Base-by-base conservation (phyloP, 169 alveolate genomes). In the Plasmodium falciparum region DNA sequence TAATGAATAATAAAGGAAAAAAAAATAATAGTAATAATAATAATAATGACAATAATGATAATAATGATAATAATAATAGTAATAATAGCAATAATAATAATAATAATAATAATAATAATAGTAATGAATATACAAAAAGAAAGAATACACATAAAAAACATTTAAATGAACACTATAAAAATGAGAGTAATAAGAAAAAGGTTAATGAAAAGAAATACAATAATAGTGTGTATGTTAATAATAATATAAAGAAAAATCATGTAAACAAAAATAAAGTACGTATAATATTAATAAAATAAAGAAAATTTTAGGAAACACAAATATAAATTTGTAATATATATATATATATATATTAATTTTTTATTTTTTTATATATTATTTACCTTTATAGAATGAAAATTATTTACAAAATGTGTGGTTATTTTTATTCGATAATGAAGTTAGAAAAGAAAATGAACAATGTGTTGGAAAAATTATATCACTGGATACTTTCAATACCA, bases 341-440 rank as follows among this genome's bases (percentile, higher is more conserved):
- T 69, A n/a, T 69, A 13, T 69, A 45, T 45, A 33, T 33, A 2
- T 47, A 12, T 33, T 15, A 39, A 56, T 47, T 45, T 65, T 4
- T 13, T 24, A 15, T 5, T 73, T 29, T 52, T 54, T 54, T 72
- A 24, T 24, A 24, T 24, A 24, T 24, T 17, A 54, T 70, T 45
- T 54, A 6, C 54, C 54, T 17, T 26, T 49, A 20, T 61, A 80
- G 90, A 69, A 52, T 45, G 83, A 80, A 59, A 80, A 56, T 17
- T 80, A 67, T 29, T 47, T 80, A 66, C 90, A 80, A 39, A 80
- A 80, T 80, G 54, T 80, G 9, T 80, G 90, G 90, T 26, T 61
- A 15, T 80, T 80, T 62, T 80, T 65, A 29, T 80, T 80, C 49
- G 90, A 80, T 29, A 80, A 69, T 8, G 90, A 80, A 11, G 58